Percentiles rank a stretch among this genome's conserved stretches.
phyloP scores from a whole-genome alignment of 2,329 filamentous ascomycete genomes.

The Microdochium trichocladiopsis region DNA sequence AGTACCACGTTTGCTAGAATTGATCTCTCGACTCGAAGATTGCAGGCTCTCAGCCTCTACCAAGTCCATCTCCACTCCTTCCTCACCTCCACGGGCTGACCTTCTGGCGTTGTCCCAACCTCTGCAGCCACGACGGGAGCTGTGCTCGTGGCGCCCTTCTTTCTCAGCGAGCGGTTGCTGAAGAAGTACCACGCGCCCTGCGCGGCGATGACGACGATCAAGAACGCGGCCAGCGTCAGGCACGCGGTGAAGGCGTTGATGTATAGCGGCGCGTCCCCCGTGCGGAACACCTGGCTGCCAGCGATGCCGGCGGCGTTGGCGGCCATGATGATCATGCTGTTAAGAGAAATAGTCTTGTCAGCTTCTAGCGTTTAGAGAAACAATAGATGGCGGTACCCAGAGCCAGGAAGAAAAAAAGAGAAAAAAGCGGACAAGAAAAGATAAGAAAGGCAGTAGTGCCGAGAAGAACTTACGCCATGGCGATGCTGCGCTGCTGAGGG shows the following conservation, averaged over 20 bases:
- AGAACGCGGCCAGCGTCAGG: conserved; percentile 10
- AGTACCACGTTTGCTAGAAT: no score
- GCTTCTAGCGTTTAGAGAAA: not conserved
- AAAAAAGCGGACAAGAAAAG: not conserved
- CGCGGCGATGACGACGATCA: conserved; percentile 8
- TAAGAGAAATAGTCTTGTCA: not conserved
- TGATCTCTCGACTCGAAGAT: no score
- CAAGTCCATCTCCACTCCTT: conserved; percentile 16
- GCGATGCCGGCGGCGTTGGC: conserved; percentile 16
- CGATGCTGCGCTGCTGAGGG: conserved; percentile 17
- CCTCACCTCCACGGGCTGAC: conserved; percentile 10
- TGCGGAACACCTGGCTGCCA: conserved; percentile 17
- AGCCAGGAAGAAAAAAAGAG: no score
- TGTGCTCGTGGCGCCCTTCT: conserved; percentile 4
- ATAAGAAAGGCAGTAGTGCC: no score
- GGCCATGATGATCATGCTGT: conserved; percentile 21
- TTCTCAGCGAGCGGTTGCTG: conserved; percentile 12
- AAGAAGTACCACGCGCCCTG: conserved; percentile 13
- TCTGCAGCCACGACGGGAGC: conserved; percentile 1
- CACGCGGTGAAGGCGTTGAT: conserved; percentile 14
- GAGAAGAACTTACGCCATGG: conserved; percentile 22
- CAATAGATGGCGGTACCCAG: no score
- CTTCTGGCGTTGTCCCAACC: conserved; percentile 5
- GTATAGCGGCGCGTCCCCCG: conserved; percentile 17
- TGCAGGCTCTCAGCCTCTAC: no score